These are phyloP conservation scores for Biscutella laevigata DNA, from an alignment of 441 rosid genomes.

Conservation along the genomic window DNA sequence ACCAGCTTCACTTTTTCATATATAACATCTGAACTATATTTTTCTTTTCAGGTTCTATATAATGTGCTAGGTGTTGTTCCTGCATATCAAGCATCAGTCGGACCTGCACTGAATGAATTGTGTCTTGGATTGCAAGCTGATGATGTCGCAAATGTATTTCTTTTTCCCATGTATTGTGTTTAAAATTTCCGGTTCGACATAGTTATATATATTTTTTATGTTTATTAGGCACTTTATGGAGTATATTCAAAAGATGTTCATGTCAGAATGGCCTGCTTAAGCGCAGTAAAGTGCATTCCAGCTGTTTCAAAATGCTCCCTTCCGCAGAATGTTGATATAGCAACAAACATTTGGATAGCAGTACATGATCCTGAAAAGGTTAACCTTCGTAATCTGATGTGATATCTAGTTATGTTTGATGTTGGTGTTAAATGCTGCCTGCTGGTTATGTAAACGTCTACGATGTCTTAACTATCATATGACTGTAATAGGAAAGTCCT, in stretches of 20 bases:
- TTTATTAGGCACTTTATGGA: slow-evolving; percentile 71
- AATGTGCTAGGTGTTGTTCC: slow-evolving; percentile 90
- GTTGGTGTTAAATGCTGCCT: background rate
- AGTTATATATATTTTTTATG: slow-evolving; percentile 13
- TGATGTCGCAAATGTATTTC: slow-evolving; percentile 70
- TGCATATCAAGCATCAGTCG: slow-evolving; percentile 74
- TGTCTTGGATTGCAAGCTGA: slow-evolving; percentile 86
- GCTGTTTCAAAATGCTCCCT: slow-evolving; percentile 66
- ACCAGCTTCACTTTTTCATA: background rate
- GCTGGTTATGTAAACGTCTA: background rate
- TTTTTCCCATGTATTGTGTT: slow-evolving; percentile 15
- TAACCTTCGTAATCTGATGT: slow-evolving; percentile 19
- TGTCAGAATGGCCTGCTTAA: slow-evolving; percentile 97
- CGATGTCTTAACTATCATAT: background rate
- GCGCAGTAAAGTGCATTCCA: slow-evolving; percentile 90
- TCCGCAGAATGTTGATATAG: slow-evolving; percentile 71
- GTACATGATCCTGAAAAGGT: slow-evolving; percentile 98
- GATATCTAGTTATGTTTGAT: slow-evolving; percentile 6
- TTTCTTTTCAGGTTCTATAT: slow-evolving; percentile 70
- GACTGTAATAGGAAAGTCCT: slow-evolving; percentile 5
- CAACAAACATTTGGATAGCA: slow-evolving; percentile 93
- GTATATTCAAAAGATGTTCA: slow-evolving; percentile 88
- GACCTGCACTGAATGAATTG: slow-evolving; percentile 85
- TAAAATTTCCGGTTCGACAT: background rate
- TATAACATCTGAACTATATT: background rate